Evolutionary conservation across 2,329 filamentous ascomycete species (phyloP), one percentile per base, ranked within the genome.

Genomic region (Phialophora verrucosa): DNA sequence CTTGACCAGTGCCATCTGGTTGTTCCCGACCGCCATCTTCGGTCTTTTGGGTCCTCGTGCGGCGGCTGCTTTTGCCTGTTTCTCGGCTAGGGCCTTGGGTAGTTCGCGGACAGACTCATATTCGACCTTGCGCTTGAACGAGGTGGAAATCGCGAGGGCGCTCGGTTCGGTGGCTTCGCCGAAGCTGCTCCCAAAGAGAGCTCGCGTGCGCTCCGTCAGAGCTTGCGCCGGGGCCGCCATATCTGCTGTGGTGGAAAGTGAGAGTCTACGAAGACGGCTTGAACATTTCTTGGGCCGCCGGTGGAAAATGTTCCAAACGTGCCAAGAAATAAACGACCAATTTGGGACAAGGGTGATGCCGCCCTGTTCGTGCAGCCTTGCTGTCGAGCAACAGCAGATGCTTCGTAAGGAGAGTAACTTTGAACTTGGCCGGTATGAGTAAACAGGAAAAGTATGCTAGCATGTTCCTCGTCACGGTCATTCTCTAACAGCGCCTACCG

Each of bases 61-160:
- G n/a, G 87, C 81, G 29, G 82, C 80, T 44, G 86, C 84, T 73
- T 83, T 86, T 14, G 90, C 89, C 77, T 93, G 90, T 76, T 93
- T 95, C 25, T 91, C 89, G 42, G 91, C 91, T 23, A 97, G 84
- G 1, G 87, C 87, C 25, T 90, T 87, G 5, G 93, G 93, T 2
- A 97, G 84, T 69, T 90, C 89, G 75, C 88, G 87, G 25, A 95
- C 89, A 74, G 89, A 83, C 72, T 88, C 86, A 78, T 97, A 97
- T 81, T 97, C 93, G 63, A 75, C 75, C 75, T 80, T 81, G 65
- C 79, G 74, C 69, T 80, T 76, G 73, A 82, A 82, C 49, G 79
- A 81, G 27, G 79, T 73, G 35, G 78, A 77, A 67, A 82, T 80
- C 20, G 64, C 35, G 44, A 60, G 50, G 62, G 73, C 73, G 42